Evolutionary conservation across 768 basidiomycete species (phyloP).

Genomic region (Tulasnella sp.): DNA sequence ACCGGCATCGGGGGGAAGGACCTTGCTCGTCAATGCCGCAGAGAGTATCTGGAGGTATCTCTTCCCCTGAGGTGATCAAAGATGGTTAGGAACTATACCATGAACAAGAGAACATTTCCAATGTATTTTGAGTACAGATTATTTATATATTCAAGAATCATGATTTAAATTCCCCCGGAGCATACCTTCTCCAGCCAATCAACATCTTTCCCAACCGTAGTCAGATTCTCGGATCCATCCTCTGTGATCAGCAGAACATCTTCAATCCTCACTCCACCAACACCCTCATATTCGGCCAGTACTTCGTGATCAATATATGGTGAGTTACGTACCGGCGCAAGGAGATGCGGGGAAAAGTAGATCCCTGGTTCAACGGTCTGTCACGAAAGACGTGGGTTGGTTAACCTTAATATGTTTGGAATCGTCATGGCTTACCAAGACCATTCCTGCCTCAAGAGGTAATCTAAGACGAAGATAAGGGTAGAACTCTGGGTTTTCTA

Average conservation of each 20-base stretch:
- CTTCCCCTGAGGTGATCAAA: no score
- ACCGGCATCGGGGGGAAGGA: no score
- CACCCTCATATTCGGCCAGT: conserved; percentile 55
- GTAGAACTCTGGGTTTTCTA: conserved; percentile 53
- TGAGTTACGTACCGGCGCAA: conserved; percentile 51
- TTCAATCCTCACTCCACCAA: conserved; percentile 90
- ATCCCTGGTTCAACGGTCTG: conserved; percentile 86
- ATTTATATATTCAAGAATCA: no score
- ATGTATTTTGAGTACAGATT: no score
- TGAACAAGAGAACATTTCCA: no score
- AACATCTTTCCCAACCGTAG: conserved; percentile 69
- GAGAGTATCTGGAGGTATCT: no score
- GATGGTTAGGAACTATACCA: no score
- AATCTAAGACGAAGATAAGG: conserved; percentile 66
- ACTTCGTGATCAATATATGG: conserved; percentile 56
- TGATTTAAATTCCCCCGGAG: no score
- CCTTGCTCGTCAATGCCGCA: no score
- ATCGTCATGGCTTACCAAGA: conserved; percentile 48
- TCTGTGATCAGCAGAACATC: conserved; percentile 74
- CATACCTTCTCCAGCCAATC: conserved; percentile 75
- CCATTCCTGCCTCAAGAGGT: conserved; percentile 64
- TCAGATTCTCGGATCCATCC: conserved; percentile 69
- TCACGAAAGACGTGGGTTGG: background rate
- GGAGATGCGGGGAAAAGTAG: conserved; percentile 70
- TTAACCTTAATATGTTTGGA: background rate